Percentiles rank a stretch among this genome's conserved stretches.
Evolutionary conservation across 2,329 filamentous ascomycete genomes (phyloP).

Genomic region (Pseudonectria buxi): DNA sequence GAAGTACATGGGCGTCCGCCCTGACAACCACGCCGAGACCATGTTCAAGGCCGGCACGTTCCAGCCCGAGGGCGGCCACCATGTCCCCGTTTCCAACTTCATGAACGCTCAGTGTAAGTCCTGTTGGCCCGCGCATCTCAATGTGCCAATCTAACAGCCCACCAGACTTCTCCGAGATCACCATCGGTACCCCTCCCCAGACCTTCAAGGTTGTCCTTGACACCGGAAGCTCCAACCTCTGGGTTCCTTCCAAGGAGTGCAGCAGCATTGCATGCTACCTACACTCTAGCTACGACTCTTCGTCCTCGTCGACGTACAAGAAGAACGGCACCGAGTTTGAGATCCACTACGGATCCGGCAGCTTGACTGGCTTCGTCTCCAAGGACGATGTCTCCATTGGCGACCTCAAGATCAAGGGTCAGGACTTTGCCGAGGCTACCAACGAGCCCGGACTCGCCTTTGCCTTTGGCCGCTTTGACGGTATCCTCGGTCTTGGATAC

Average conservation of each 20-base stretch:
- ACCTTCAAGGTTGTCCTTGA: conserved; percentile 97
- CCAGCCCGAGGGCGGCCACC: conserved; percentile 61
- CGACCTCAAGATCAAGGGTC: conserved; percentile 78
- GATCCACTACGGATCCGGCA: conserved; percentile 93
- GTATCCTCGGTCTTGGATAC: conserved; percentile 89
- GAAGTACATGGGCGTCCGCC: conserved; percentile 85
- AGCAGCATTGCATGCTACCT: conserved; percentile 97
- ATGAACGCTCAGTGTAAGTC: conserved; percentile 93
- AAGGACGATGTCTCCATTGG: conserved; percentile 82
- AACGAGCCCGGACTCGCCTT: conserved; percentile 94
- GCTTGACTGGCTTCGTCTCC: conserved; percentile 88
- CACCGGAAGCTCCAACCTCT: conserved; percentile 97
- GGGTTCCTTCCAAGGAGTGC: conserved; percentile 89
- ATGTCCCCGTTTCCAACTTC: conserved; percentile 92
- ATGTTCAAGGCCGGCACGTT: conserved; percentile 73
- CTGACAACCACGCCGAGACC: conserved; percentile 61
- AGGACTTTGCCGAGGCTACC: conserved; percentile 95
- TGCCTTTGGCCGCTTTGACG: conserved; percentile 95
- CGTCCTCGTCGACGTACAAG: conserved; percentile 82
- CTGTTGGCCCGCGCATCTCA: conserved; percentile 7
- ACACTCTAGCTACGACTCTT: conserved; percentile 93
- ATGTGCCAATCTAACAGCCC: not conserved
- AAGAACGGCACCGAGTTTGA: conserved; percentile 87
- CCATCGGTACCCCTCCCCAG: conserved; percentile 85
- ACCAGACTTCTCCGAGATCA: conserved; percentile 92